Conservation (phyloP, 1,284 basidiomycete genomes). For the Psilocybe mexicana region DNA sequence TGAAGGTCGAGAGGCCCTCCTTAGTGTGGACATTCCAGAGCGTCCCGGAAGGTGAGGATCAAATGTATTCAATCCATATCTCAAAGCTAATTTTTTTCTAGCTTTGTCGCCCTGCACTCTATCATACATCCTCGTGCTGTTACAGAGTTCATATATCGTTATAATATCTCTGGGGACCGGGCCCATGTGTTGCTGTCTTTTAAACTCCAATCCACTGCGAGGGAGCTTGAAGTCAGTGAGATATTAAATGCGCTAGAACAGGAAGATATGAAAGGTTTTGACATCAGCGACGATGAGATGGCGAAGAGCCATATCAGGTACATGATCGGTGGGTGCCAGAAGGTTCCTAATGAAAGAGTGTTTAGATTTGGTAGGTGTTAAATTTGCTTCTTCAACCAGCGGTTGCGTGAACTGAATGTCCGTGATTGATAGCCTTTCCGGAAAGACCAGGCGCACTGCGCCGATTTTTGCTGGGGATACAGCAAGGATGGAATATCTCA, state of each 20-base stretch:
- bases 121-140: conserved; percentile 89
- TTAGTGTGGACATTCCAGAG: conserved; percentile 94
- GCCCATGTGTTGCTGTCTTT: conserved; percentile 94
- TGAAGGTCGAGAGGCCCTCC: conserved; percentile 90
- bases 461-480: conserved; percentile 84
- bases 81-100: conserved; percentile 32
- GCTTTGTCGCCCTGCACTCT: conserved; percentile 87
- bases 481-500: conserved; percentile 91
- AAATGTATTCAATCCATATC: conserved; percentile 4
- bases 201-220: conserved; percentile 68
- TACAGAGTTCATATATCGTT: conserved; percentile 98
- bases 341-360: conserved; percentile 83
- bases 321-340: conserved; percentile 85
- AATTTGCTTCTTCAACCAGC: not conserved
- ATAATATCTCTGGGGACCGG: conserved; percentile 57
- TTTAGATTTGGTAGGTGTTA: conserved; percentile 84
- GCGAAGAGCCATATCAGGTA: conserved; percentile 95
- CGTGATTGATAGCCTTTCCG: conserved; percentile 77
- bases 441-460: conserved; percentile 92
- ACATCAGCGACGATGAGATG: conserved; percentile 94
- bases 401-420: conserved; percentile 4
- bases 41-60: conserved; percentile 76
- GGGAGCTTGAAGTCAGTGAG: conserved; percentile 68
- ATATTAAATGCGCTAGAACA: conserved; percentile 64
- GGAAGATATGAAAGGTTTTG: conserved; percentile 79